Conservation (phyloP, 805 yeast species). For the Clavispora vitiphila region DNA sequence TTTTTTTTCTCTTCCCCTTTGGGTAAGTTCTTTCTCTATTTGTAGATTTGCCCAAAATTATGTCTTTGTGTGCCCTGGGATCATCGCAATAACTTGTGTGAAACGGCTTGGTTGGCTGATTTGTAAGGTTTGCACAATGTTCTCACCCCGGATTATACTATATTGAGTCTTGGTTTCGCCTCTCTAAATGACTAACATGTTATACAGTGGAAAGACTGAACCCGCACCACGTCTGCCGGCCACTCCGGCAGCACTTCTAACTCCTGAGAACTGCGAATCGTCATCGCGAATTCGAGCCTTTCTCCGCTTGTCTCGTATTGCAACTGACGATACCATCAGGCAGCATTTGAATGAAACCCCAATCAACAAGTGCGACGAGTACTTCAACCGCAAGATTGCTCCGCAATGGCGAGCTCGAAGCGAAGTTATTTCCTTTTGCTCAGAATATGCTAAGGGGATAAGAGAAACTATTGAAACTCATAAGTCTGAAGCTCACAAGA, state of each 20-base stretch:
- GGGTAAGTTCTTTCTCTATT: too few relatives aligned
- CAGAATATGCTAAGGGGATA: constrained; percentile 20
- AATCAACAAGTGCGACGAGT: constrained; percentile 21
- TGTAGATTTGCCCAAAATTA: too few relatives aligned
- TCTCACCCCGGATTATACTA: neutral
- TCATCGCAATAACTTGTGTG: too few relatives aligned
- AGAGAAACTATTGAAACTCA: constrained; percentile 11
- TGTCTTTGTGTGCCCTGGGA: too few relatives aligned
- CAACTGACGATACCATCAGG: constrained; percentile 36
- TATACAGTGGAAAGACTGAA: neutral
- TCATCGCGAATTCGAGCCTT: constrained; percentile 33
- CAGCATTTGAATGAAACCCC: constrained; percentile 33
- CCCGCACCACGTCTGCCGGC: neutral
- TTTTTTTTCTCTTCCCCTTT: too few relatives aligned
- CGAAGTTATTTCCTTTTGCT: constrained; percentile 27
- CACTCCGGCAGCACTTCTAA: constrained; percentile 11
- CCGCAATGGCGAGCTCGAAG: constrained; percentile 36
- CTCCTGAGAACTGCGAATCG: constrained; percentile 31
- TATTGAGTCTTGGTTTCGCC: neutral
- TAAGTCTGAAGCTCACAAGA: constrained; percentile 3
- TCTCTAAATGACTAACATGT: neutral
- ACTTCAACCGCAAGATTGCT: constrained; percentile 21
- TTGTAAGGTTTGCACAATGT: neutral
- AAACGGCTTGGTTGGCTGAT: neutral
- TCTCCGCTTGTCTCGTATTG: constrained; percentile 32